Evolutionary conservation across 2,329 filamentous ascomycete genomes (phyloP), one percentile per base, ranked within the genome.

Genomic region (Phialocephala subalpina): DNA sequence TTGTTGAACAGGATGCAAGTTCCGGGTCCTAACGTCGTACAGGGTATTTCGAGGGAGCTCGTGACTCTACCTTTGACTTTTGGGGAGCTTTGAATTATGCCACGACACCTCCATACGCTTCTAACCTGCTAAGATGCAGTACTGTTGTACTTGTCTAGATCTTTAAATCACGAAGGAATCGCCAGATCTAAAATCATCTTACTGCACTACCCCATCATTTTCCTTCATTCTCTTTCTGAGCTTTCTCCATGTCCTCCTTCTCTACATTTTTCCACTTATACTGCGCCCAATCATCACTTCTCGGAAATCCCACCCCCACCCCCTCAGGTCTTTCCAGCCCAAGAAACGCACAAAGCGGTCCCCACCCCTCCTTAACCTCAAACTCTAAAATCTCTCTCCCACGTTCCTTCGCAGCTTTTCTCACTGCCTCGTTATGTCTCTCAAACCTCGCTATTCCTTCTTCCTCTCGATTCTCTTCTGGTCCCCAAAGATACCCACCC

Each of bases 341-440:
- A 16, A 92, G 77, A 11, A 81, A 85, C 58, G 92, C 77, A 60
- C 91, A 88, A 42, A 92, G 78, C 64, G 87, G 81, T 36, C 85
- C 86, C 1, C 90, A 89, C 9, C 90, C 38, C n/a, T 49, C 45
- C 45, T 49, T 40, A 60, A 82, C 0, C 83, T 80, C 73, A 91
- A 91, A 72, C 92, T 91, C 58, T 82, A 84, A 77, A 92, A 72
- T 87, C 92, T 77, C 81, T 85, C 0, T 82, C 85, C 74, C 89
- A 91, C 0, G 79, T 75, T 71, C 82, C 71, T 1, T 81, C 0
- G 80, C 86, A 0, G 89, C 87, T 5, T 83, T 85, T 58, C 85
- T 87, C 2, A 85, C 84, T 0, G 86, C 91, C 6, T 84, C 71
- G 0, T 81, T 82, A 64, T 85, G 84, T 8, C 78, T 86, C 61